Evolutionary conservation across 2,329 filamentous ascomycete genomes (phyloP).

Genomic region (Aspergillus sp.): DNA sequence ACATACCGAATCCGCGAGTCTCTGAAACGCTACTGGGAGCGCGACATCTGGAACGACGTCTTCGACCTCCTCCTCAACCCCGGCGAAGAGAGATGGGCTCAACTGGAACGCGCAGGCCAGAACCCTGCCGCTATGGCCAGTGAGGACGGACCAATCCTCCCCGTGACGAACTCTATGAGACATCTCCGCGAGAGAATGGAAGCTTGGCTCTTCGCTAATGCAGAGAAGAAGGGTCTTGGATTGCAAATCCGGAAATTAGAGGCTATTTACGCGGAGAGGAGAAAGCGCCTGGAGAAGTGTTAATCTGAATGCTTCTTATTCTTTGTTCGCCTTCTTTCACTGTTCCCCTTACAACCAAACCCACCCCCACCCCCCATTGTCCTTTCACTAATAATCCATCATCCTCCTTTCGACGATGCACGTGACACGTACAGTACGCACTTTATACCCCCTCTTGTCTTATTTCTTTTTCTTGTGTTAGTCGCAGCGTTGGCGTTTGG

Average conservation of each 20-base stretch:
- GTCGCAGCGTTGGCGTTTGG: constrained; percentile 20
- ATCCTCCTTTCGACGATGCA: not conserved
- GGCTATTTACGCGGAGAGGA: constrained; percentile 63
- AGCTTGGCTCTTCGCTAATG: constrained; percentile 74
- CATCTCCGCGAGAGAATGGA: constrained; percentile 78
- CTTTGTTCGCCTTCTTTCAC: not conserved
- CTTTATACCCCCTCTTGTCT: constrained; percentile 10
- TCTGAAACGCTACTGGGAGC: constrained; percentile 96
- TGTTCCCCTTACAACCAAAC: not conserved
- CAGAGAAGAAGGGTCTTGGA: constrained; percentile 72
- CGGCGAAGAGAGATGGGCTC: constrained; percentile 56
- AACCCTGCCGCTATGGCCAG: constrained; percentile 3
- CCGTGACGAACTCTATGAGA: constrained; percentile 71
- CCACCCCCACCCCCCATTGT: too few relatives aligned
- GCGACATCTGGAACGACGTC: constrained; percentile 79
- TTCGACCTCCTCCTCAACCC: constrained; percentile 90
- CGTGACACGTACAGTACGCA: not conserved
- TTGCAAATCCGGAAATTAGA: constrained; percentile 65
- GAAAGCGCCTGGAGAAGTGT: constrained; percentile 37
- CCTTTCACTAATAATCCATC: too few relatives aligned
- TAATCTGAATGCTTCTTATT: constrained; percentile 5
- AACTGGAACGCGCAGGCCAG: constrained; percentile 54
- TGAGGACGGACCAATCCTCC: constrained; percentile 57
- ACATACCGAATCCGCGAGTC: constrained; percentile 79
- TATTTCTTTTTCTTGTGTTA: not conserved